Evolutionary conservation across 495 filamentous ascomycete species (phyloP).

Genomic region (Neohortaea acidophila): DNA sequence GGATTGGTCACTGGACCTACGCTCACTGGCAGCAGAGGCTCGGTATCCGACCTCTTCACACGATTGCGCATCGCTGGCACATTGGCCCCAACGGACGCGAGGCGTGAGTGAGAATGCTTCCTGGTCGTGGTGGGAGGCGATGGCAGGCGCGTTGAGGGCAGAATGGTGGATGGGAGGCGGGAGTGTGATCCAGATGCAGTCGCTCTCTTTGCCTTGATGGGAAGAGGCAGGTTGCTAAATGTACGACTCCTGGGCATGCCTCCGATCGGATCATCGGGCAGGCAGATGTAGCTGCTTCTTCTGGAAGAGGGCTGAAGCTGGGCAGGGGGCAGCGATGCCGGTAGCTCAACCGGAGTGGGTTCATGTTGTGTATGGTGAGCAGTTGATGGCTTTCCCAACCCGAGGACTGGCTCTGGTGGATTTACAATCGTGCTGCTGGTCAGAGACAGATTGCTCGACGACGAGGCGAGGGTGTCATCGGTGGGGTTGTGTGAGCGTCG

Average conservation of each 20-base stretch:
- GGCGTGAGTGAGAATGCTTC: conserved; percentile 9
- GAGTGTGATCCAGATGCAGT: conserved; percentile 9
- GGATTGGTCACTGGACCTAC: not conserved
- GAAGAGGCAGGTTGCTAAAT: conserved; percentile 19
- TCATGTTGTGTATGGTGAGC: conserved; percentile 1
- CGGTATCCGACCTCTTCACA: conserved; percentile 15
- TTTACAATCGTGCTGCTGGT: conserved; percentile 8
- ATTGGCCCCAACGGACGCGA: not conserved
- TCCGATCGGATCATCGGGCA: conserved; percentile 15
- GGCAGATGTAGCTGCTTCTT: conserved; percentile 14
- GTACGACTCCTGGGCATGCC: conserved; percentile 18
- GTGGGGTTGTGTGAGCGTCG: conserved; percentile 15
- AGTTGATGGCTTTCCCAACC: not conserved
- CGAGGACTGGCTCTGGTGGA: conserved; percentile 1
- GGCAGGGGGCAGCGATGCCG: conserved; percentile 2
- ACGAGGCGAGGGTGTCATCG: conserved; percentile 8
- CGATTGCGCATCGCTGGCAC: conserved; percentile 6
- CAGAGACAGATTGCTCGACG: conserved; percentile 14
- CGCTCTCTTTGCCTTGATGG: conserved; percentile 8
- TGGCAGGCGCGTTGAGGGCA: conserved; percentile 14
- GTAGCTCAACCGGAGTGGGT: conserved; percentile 5
- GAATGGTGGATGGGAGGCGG: conserved; percentile 6
- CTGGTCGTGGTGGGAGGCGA: conserved; percentile 11
- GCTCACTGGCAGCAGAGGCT: conserved; percentile 11
- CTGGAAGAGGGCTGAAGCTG: not conserved